phyloP scores from a whole-genome alignment of 768 basidiomycete species.

The Leccinum variicolor region DNA sequence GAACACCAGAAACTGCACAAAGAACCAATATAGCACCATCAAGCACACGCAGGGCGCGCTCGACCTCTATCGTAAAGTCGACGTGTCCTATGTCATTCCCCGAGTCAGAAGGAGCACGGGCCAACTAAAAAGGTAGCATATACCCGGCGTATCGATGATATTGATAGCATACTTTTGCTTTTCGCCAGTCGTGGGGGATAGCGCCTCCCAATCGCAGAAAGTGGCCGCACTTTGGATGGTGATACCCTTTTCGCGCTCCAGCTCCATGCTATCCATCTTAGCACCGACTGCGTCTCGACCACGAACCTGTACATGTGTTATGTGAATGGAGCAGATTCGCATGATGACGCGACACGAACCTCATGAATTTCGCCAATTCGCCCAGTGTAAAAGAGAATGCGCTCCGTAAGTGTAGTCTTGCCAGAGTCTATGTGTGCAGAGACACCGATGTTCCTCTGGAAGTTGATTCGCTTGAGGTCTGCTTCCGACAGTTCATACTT shows the following conservation, averaged over 20 bases:
- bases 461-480: slow-evolving; percentile 63
- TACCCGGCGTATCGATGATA: slow-evolving; percentile 98
- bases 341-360: slow-evolving; percentile 43
- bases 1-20: slow-evolving; percentile 94
- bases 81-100: slow-evolving; percentile 74
- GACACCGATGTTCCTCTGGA: slow-evolving; percentile 94
- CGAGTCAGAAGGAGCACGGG: background rate
- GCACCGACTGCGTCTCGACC: slow-evolving; percentile 95
- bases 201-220: slow-evolving; percentile 93
- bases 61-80: slow-evolving; percentile 99
- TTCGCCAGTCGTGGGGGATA: slow-evolving; percentile 53
- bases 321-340: background rate
- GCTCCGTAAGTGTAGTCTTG: slow-evolving; percentile 97
- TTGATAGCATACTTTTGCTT: slow-evolving; percentile 90
- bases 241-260: slow-evolving; percentile 98
- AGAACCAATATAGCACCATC: slow-evolving; percentile 96
- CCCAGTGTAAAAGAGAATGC: slow-evolving; percentile 94
- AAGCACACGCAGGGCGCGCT: slow-evolving; percentile 91
- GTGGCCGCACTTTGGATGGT: slow-evolving; percentile 99
- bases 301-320: slow-evolving; percentile 55
- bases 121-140: background rate
- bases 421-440: slow-evolving; percentile 96
- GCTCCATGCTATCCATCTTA: slow-evolving; percentile 99
- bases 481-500: slow-evolving; percentile 52
- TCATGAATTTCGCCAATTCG: slow-evolving; percentile 96